A percentile compares a stretch with the other conserved stretches of the same genome.
Conservation (phyloP, 2,329 filamentous ascomycete genomes). For the Colletotrichum somersetense region DNA sequence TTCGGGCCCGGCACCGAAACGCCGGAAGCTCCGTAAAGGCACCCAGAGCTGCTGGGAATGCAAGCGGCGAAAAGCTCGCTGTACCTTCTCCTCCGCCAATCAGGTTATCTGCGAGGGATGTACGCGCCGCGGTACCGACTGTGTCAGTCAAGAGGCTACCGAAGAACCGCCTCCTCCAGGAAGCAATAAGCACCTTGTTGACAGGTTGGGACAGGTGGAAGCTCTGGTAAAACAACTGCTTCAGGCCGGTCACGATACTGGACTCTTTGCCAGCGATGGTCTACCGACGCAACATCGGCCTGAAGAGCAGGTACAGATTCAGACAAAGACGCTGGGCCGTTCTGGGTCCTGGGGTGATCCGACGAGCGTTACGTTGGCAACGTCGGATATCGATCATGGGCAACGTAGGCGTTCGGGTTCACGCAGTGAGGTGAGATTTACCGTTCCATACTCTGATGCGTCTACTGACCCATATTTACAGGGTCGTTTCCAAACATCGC, state of each 20-base stretch:
- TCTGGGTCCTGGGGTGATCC: neutral
- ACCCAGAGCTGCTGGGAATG: slow-evolving; percentile 41
- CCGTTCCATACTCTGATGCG: too few species aligned
- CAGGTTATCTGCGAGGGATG: slow-evolving; percentile 49
- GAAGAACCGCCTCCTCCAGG: slow-evolving; percentile 51
- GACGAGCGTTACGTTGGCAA: neutral
- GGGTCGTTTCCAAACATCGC: neutral
- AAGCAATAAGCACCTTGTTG: slow-evolving; percentile 46
- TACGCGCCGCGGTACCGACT: slow-evolving; percentile 56
- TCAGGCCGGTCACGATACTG: neutral
- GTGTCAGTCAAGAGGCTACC: slow-evolving; percentile 56
- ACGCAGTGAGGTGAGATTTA: neutral
- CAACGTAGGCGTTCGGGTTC: neutral
- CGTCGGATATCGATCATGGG: neutral
- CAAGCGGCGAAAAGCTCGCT: slow-evolving; percentile 35
- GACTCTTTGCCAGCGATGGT: neutral
- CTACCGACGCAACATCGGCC: neutral
- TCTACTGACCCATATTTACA: neutral
- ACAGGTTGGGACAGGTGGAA: slow-evolving; percentile 54
- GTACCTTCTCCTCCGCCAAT: slow-evolving; percentile 13
- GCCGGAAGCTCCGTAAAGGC: slow-evolving; percentile 37
- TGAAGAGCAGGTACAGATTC: neutral
- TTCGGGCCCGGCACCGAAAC: slow-evolving; percentile 12
- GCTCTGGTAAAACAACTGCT: slow-evolving; percentile 50
- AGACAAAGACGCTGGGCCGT: neutral